Evolutionary conservation across 1,284 basidiomycete genomes (phyloP), one percentile per base, ranked within the genome.

Genomic region (Coniophora puteana): DNA sequence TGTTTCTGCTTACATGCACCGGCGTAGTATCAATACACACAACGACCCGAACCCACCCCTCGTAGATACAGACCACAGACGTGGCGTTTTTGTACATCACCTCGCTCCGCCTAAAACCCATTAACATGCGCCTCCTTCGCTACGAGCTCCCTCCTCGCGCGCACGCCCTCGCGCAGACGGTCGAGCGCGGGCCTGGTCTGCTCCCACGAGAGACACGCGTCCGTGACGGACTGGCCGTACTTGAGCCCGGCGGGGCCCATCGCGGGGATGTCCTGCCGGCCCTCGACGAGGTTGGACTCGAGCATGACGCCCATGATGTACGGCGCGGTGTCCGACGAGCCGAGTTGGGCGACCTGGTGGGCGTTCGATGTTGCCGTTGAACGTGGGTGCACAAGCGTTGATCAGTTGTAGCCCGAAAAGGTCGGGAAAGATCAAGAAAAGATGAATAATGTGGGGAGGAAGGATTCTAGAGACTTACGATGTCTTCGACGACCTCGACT

Each of bases 251-350:
- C 67, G 2, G 85, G 84, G 2, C 93, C 93, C 28, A 79, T 76
- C 2, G 78, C 57, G 6, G 92, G 86, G 45, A 96, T 88, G 52
- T 90, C 83, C 64, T 97, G 93, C 28, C 89, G 80, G 21, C 89
- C 88, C 58, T 93, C 94, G 35, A 89, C 78, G 44, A 98, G 74
- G 64, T 99, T 95, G 36, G 87, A 91, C 66, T 99, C 96, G 48
- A 98, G 77, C 96, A 99, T 99, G 46, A 96, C 93, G 45, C 95
- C 95, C 76, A 96, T 87, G 52, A 99, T 92, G 58, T 80, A 76
- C 17, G 72, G 59, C 2, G 80, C 73, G 1, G 89, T 92, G 40
- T 90, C 83, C 26, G 72, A 69, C 3, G 73, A 76, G 47, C 83
- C 74, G 16, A 91, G 67, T 70, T 93, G 87, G 31, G 68, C 66